Evolutionary conservation across 192 early-diverging fungal genomes (phyloP).

Genomic region (Entomortierella lignicola): DNA sequence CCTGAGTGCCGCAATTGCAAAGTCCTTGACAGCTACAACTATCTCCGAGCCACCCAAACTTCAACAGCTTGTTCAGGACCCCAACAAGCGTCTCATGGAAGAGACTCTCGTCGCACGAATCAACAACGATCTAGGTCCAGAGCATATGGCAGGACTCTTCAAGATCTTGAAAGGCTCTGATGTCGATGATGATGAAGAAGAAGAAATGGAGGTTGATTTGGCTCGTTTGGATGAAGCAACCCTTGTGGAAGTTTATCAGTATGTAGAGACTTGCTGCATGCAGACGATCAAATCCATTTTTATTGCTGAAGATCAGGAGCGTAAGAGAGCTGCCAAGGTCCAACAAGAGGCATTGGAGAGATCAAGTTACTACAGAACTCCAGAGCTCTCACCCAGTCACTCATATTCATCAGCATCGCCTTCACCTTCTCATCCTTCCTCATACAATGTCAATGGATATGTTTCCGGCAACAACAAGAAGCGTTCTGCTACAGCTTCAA

Average conservation of each 20-base stretch:
- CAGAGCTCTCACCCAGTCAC: conserved; percentile 35
- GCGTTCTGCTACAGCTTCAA: conserved; percentile 18
- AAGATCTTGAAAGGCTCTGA: conserved; percentile 36
- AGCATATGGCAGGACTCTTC: conserved; percentile 50
- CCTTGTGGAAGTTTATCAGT: conserved; percentile 45
- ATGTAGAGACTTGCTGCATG: conserved; percentile 49
- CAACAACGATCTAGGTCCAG: conserved; percentile 47
- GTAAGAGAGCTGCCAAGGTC: conserved; percentile 19
- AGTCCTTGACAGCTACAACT: not conserved
- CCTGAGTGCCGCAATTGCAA: not conserved
- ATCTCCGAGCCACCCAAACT: too few species aligned
- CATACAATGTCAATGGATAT: conserved; percentile 7
- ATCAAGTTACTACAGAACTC: conserved; percentile 11
- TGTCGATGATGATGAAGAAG: conserved; percentile 22
- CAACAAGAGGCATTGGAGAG: conserved; percentile 21
- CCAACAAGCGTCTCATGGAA: conserved; percentile 50
- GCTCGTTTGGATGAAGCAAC: conserved; percentile 39
- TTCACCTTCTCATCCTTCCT: conserved; percentile 45
- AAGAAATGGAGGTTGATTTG: conserved; percentile 50
- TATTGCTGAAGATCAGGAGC: conserved; percentile 32
- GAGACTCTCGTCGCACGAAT: conserved; percentile 40
- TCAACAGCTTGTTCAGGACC: not conserved
- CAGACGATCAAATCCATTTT: conserved; percentile 39
- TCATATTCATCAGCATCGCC: conserved; percentile 35
- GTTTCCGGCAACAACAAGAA: conserved; percentile 22